Evolutionary conservation across 352 stramenopile genomes (phyloP), one percentile per base, ranked within the genome.

Genomic region (Globisporangium cylindrosporum): DNA sequence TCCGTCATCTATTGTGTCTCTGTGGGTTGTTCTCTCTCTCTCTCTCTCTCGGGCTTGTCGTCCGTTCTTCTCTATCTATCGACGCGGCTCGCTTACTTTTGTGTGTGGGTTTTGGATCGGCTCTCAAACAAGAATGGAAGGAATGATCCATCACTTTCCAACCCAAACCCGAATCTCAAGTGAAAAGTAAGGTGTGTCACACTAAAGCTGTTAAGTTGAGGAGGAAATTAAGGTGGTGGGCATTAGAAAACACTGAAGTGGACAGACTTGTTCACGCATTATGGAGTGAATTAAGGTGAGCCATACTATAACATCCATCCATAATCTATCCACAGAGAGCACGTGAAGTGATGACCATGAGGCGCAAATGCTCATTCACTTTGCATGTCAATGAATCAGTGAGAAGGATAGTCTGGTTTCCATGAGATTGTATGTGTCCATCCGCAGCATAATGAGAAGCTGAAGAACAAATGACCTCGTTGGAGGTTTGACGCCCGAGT

Each of bases 1-100:
- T 69, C 64, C n/a, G 64, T 69, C 64, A 69, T 69, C n/a, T 43
- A 15, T 15, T 59, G 38, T 10, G 36, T 25, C 3, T 24, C n/a
- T 43, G 34, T 36, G 49, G 62, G 59, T 38, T 38, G 56, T 62
- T 62, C 56, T 62, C 27, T 62, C 55, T 49, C 20, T 46, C 41
- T 48, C 15, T n/a, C 32, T 9, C 29, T 38, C 22, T 24, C 22
- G 5, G 32, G 32, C 41, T 22, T 49, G 4, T n/a, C 14, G 12
- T 46, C 38, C 38, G 38, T 49, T 49, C 43, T 24, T 51, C 43
- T 51, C 43, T 51, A 51, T 51, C 43, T 49, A 49, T 49, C 41
- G 18, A 49, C 43, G 43, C 18, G 43, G 43, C 43, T 49, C 18
- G 1, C 15, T 49, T n/a, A 9, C 18, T 20, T 38, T 38, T 38